Evolutionary conservation across 2,329 filamentous ascomycete species (phyloP).

Genomic region (Sarocladium oryzae): DNA sequence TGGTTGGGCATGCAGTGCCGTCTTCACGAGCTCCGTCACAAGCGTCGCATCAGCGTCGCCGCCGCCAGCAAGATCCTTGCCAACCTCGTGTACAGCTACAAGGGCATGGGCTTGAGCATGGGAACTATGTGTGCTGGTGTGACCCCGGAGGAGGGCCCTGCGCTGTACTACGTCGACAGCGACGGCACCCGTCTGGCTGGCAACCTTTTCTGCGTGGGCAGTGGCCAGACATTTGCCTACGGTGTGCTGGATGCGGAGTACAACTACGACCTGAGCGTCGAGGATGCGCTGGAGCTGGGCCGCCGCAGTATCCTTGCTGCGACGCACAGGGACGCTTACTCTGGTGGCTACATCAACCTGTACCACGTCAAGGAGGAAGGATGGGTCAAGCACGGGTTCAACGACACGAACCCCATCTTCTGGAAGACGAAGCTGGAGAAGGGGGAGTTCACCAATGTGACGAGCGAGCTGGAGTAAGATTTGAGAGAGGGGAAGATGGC

Average conservation of each 20-base stretch:
- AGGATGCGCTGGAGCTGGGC: conserved; percentile 87
- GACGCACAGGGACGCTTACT: conserved; percentile 97
- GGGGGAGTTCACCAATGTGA: conserved; percentile 97
- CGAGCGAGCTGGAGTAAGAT: conserved; percentile 59
- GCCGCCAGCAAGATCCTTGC: conserved; percentile 97
- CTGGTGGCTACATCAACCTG: conserved; percentile 95
- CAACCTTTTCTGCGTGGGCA: conserved; percentile 97
- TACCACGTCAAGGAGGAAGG: conserved; percentile 99
- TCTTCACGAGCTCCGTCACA: conserved; percentile 97
- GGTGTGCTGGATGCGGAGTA: conserved; percentile 97
- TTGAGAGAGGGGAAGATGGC: conserved; percentile 8
- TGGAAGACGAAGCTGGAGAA: conserved; percentile 99
- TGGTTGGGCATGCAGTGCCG: conserved; percentile 99
- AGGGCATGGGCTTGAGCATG: conserved; percentile 98
- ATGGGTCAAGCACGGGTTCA: conserved; percentile 99
- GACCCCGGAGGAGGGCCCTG: conserved; percentile 88
- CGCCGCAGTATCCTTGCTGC: conserved; percentile 90
- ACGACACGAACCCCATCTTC: conserved; percentile 97
- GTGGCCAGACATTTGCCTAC: conserved; percentile 97
- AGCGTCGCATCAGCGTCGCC: conserved; percentile 95
- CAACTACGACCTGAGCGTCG: conserved; percentile 75
- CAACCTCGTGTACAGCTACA: conserved; percentile 97
- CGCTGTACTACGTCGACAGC: conserved; percentile 94
- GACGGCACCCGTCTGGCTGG: conserved; percentile 89
- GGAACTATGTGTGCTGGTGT: conserved; percentile 99